A percentile compares a stretch with the other conserved stretches of the same genome.
Evolutionary conservation across 768 basidiomycete species (phyloP).

Genomic region (Boletus barrowsii): DNA sequence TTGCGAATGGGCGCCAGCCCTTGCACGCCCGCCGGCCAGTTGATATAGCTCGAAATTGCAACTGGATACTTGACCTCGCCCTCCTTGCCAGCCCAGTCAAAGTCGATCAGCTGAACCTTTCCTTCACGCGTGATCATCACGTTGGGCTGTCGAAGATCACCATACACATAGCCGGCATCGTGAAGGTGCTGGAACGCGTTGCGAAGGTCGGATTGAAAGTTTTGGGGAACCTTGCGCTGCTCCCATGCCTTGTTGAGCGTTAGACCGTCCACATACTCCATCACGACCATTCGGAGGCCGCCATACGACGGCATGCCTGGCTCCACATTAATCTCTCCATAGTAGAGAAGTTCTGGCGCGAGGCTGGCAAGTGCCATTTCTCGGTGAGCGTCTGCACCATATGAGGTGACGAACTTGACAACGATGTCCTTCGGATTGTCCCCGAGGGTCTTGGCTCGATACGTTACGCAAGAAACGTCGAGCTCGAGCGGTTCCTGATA

Average conservation of each 20-base stretch:
- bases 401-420: slow-evolving; percentile 38
- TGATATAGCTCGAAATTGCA: not conserved
- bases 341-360: slow-evolving; percentile 35
- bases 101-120: not conserved
- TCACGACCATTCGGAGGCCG: slow-evolving; percentile 35
- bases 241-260: not conserved
- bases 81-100: slow-evolving; percentile 8
- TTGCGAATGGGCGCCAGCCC: not conserved
- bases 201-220: slow-evolving; percentile 20
- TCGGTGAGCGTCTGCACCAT: slow-evolving; percentile 32
- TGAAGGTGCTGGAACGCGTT: slow-evolving; percentile 26
- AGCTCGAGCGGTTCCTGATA: slow-evolving; percentile 22
- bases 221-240: not conserved
- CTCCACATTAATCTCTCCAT: slow-evolving; percentile 15
- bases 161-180: slow-evolving; percentile 32
- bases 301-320: slow-evolving; percentile 13
- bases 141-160: slow-evolving; percentile 37
- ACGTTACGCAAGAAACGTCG: slow-evolving; percentile 20
- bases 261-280: slow-evolving; percentile 33
- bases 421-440: slow-evolving; percentile 18
- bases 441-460: slow-evolving; percentile 15
- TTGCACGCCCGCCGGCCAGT: not conserved
- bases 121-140: slow-evolving; percentile 24
- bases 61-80: not conserved
- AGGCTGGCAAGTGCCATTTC: slow-evolving; percentile 26